phyloP scores from a whole-genome alignment of 2,329 filamentous ascomycete genomes.

The Mycosphaerelloides madeirae region DNA sequence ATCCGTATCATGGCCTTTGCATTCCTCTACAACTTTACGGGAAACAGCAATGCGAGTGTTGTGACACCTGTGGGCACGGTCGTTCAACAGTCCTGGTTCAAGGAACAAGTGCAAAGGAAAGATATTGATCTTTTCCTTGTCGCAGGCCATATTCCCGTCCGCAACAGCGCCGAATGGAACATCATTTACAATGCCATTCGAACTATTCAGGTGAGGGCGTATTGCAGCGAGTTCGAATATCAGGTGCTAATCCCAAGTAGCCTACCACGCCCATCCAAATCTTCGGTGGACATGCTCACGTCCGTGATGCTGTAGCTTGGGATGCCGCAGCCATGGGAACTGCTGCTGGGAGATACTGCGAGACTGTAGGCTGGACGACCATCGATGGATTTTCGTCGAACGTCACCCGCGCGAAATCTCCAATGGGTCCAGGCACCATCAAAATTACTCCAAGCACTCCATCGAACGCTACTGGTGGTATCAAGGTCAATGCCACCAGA shows the following conservation, averaged over 20 bases:
- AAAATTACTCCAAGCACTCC: conserved; percentile 37
- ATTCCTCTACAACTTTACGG: conserved; percentile 47
- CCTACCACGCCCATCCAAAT: conserved; percentile 59
- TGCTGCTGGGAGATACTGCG: conserved; percentile 61
- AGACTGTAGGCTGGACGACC: conserved; percentile 64
- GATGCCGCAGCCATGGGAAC: conserved; percentile 58
- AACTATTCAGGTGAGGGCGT: too few species aligned
- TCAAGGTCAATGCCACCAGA: conserved; percentile 18
- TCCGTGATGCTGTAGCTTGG: conserved; percentile 61
- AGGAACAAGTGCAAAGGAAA: conserved; percentile 51
- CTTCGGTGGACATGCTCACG: conserved; percentile 47
- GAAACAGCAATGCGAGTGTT: conserved; percentile 58
- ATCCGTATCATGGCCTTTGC: conserved; percentile 52
- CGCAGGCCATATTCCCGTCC: conserved; percentile 58
- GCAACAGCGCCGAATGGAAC: conserved; percentile 40
- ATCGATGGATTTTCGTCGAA: conserved; percentile 54
- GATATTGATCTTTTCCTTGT: conserved; percentile 61
- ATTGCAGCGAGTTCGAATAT: too few species aligned
- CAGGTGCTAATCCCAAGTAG: too few species aligned
- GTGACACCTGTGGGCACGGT: conserved; percentile 52
- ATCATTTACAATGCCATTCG: conserved; percentile 58
- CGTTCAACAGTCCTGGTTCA: conserved; percentile 57
- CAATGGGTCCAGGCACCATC: conserved; percentile 34
- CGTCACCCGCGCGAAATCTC: conserved; percentile 39
- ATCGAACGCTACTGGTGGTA: conserved; percentile 24